Conservation (phyloP, 2,329 filamentous ascomycete species). For the Gaeumannomyces sp. region DNA sequence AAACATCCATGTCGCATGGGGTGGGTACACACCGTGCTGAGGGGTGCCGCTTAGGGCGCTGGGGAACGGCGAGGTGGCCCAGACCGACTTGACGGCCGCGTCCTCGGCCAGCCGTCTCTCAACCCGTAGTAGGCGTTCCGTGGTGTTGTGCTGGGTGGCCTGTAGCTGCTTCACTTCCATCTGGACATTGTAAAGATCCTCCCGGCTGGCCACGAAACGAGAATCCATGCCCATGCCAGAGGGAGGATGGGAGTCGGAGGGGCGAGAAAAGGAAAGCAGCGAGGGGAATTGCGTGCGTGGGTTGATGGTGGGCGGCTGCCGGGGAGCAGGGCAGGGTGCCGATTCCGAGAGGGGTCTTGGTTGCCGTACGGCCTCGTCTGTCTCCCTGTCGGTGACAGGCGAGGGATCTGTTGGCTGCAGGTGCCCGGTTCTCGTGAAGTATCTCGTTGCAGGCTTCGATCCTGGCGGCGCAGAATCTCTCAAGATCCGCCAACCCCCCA, state of each 20-base stretch:
- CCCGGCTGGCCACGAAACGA: conserved; percentile 51
- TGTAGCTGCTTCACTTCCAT: conserved; percentile 67
- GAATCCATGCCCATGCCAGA: conserved; percentile 52
- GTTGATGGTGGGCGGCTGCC: neutral
- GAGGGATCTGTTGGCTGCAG: neutral
- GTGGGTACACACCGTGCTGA: conserved; percentile 67
- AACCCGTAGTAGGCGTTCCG: conserved; percentile 53
- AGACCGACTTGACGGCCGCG: conserved; percentile 73
- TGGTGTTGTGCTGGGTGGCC: conserved; percentile 54
- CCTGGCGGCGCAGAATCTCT: neutral
- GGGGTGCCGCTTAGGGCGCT: conserved; percentile 74
- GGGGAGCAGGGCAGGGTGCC: neutral
- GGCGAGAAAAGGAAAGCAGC: neutral
- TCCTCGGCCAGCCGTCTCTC: conserved; percentile 64
- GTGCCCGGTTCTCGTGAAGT: neutral
- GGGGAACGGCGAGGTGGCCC: conserved; percentile 89
- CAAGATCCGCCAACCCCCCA: conserved; percentile 30
- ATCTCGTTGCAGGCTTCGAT: neutral
- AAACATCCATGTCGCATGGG: conserved; percentile 1
- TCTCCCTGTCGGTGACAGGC: neutral
- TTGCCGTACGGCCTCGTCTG: neutral
- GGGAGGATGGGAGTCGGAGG: neutral
- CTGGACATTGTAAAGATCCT: conserved; percentile 62
- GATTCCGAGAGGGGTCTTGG: neutral
- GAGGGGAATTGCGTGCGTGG: neutral